Conservation (phyloP, 768 basidiomycete genomes). For the Coprinopsis strossmayeri region DNA sequence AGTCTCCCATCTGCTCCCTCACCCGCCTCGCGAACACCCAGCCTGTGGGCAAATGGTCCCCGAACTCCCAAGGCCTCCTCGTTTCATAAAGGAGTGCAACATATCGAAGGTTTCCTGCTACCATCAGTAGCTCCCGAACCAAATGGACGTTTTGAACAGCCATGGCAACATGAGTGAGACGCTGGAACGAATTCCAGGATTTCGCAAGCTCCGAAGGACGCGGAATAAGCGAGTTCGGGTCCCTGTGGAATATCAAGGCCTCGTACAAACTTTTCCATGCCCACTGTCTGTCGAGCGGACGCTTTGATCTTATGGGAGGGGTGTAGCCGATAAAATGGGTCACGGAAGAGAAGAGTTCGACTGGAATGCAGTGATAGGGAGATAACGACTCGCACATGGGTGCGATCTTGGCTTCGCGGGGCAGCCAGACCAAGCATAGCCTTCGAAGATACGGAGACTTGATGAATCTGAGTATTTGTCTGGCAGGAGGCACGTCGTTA, state of each 20-base stretch:
- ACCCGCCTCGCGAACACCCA: not conserved
- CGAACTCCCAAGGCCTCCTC: not conserved
- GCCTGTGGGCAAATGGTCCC: not conserved
- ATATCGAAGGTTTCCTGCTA: not conserved
- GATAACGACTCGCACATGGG: not conserved
- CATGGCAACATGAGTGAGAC: not conserved
- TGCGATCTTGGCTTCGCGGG: not conserved
- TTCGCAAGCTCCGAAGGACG: too few relatives aligned
- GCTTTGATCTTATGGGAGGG: too few relatives aligned
- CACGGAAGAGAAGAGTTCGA: not conserved
- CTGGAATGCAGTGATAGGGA: not conserved
- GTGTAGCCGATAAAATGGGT: not conserved
- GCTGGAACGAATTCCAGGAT: not conserved
- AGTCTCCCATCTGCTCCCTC: too few relatives aligned
- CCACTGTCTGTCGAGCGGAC: too few relatives aligned
- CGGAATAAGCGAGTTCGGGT: too few relatives aligned
- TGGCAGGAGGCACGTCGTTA: not conserved
- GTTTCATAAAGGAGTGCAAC: not conserved
- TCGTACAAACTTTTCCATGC: not conserved
- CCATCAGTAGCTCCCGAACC: not conserved
- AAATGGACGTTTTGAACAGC: not conserved
- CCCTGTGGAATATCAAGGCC: too few relatives aligned
- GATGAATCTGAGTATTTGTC: not conserved
- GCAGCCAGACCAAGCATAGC: not conserved
- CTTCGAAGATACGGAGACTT: not conserved